Base-by-base conservation (phyloP, 371 early-diverging fungal genomes). In the Phascolomyces articulosus region DNA sequence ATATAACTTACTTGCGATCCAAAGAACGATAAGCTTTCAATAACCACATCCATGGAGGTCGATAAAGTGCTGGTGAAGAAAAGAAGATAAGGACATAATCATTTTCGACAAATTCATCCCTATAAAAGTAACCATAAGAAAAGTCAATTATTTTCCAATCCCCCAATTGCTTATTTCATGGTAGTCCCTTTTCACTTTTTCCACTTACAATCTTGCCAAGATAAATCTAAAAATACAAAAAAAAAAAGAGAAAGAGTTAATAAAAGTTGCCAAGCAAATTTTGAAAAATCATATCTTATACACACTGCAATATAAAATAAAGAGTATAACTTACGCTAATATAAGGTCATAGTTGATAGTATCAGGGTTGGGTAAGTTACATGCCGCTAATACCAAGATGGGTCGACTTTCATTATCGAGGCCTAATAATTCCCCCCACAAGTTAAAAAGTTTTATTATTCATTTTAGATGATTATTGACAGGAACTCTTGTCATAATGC, bases 61-160 rank as follows among this genome's bases (percentile, higher is more conserved):
- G 85, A 70, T 93, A 82, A 40, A 78, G 58, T 3, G 91, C 90
- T 7, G 95, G 96, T 38, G 91, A 89, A n/a, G 94, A 80, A 60
- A 97, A 93, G 67, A 97, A 78, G 0, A 95, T 91, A 8, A 95
- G 74, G 1, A 91, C 89, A 72, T 95, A 96, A 55, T 94, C 95
- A 62, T 80, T 92, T 60, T 94, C 95, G 9, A 94, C 96, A 74
- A 93, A 90, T 24, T 86, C 79, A 61, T 92, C 87, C 59, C 80
- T 83, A 70, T n/a, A n/a, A n/a, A n/a, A n/a, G n/a, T n/a, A n/a
- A n/a, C n/a, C n/a, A n/a, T n/a, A n/a, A n/a, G n/a, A n/a, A n/a
- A n/a, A n/a, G n/a, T n/a, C n/a, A n/a, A n/a, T n/a, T n/a, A n/a
- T n/a, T n/a, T n/a, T n/a, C n/a, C n/a, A n/a, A 38, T 34, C 29